phyloP scores from a whole-genome alignment of 495 filamentous ascomycete species.

The Trypethelium eluteriae region DNA sequence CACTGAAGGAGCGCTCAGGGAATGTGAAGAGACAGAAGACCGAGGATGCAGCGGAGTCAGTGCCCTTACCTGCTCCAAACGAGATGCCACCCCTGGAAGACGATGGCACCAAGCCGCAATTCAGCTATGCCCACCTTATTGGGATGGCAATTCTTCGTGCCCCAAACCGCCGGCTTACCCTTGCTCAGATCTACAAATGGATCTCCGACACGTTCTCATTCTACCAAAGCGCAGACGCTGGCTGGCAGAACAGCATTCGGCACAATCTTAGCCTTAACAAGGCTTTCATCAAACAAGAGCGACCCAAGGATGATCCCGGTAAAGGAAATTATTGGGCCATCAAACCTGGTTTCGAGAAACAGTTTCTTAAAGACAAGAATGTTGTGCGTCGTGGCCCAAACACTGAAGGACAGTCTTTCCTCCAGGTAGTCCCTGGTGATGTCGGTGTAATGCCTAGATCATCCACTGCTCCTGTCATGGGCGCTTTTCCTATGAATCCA shows the following conservation, averaged over 20 bases:
- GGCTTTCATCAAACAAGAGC: constrained; percentile 90
- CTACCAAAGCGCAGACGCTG: constrained; percentile 73
- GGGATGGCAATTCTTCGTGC: constrained; percentile 94
- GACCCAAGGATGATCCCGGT: constrained; percentile 93
- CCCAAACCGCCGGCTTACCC: constrained; percentile 71
- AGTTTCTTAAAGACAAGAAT: constrained; percentile 87
- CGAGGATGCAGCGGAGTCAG: constrained; percentile 32
- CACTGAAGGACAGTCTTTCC: constrained; percentile 30
- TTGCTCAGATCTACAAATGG: constrained; percentile 99
- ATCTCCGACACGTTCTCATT: constrained; percentile 88
- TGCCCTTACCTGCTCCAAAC: constrained; percentile 58
- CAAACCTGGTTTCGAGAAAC: constrained; percentile 73
- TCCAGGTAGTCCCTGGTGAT: constrained; percentile 26
- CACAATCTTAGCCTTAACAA: constrained; percentile 98
- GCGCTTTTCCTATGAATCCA: constrained; percentile 39
- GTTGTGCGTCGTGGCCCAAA: constrained; percentile 49
- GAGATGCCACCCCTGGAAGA: constrained; percentile 76
- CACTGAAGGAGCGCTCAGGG: constrained; percentile 57
- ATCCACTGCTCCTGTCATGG: constrained; percentile 32
- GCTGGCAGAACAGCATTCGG: constrained; percentile 98
- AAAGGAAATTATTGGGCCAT: constrained; percentile 99
- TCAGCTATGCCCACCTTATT: constrained; percentile 92
- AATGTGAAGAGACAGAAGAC: constrained; percentile 52
- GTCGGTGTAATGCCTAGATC: constrained; percentile 22
- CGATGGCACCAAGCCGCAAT: constrained; percentile 78